These are phyloP conservation scores for Trichomonascaceae sp. DNA, from an alignment of 1,139 yeast genomes.

Conservation along the genomic window DNA sequence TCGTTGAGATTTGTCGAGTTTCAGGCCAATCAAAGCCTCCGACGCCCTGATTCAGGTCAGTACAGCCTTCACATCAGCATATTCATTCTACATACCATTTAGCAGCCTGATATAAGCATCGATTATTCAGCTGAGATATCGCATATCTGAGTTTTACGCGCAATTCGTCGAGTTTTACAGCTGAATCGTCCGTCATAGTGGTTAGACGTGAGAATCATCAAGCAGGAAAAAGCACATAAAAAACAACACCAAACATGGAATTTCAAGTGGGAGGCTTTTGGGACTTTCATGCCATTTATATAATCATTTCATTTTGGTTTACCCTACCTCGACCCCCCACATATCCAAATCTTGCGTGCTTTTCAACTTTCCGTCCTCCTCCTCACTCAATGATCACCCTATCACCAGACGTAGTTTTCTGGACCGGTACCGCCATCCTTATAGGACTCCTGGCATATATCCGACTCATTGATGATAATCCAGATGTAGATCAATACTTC, in stretches of 20 bases:
- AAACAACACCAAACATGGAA: background rate
- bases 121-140: constrained; percentile 35
- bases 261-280: background rate
- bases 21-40: constrained; percentile 61
- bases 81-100: constrained; percentile 51
- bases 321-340: background rate
- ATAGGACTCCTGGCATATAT: constrained; percentile 20
- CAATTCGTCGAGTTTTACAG: constrained; percentile 20
- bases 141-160: constrained; percentile 36
- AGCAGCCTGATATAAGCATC: constrained; percentile 60
- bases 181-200: background rate
- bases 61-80: background rate
- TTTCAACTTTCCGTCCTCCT: background rate
- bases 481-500: constrained; percentile 50
- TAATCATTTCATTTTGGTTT: too few species aligned
- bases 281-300: background rate
- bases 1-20: constrained; percentile 16
- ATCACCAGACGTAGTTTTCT: constrained; percentile 1
- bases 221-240: background rate
- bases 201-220: background rate
- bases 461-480: constrained; percentile 29
- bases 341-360: background rate
- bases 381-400: background rate
- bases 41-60: constrained; percentile 37
- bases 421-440: constrained; percentile 14